These are phyloP conservation scores for Eruca vesicaria DNA, from an alignment of 441 rosid species.

Conservation along the genomic window DNA sequence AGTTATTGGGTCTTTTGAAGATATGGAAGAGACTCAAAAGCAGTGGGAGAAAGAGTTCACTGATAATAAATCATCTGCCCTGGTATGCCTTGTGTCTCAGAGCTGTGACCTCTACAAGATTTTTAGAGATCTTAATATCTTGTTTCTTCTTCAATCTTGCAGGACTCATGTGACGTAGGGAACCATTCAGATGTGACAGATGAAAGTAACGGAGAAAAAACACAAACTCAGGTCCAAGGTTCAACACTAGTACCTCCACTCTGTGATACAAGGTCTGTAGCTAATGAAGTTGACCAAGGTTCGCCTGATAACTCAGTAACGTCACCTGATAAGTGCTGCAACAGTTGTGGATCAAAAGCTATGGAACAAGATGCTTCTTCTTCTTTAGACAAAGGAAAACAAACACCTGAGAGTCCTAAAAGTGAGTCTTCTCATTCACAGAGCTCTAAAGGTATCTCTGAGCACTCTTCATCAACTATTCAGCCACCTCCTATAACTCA, in stretches of 20 bases:
- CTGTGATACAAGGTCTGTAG: conserved; percentile 30
- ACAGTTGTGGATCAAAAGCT: conserved; percentile 37
- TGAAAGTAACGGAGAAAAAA: conserved; percentile 66
- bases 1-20: conserved; percentile 71
- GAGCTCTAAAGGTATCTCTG: conserved; percentile 24
- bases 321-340: conserved; percentile 33
- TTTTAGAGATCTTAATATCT: neutral
- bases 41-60: conserved; percentile 93
- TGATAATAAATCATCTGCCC: conserved; percentile 65
- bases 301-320: conserved; percentile 33
- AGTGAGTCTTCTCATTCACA: conserved; percentile 30
- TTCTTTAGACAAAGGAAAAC: conserved; percentile 37
- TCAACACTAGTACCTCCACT: conserved; percentile 27
- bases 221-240: conserved; percentile 38
- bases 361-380: conserved; percentile 37
- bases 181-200: conserved; percentile 90
- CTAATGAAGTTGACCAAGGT: conserved; percentile 29
- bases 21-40: conserved; percentile 89
- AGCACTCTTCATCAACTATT: conserved; percentile 31
- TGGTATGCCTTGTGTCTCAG: conserved; percentile 49
- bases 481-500: conserved; percentile 34
- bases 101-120: neutral
- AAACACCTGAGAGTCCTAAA: conserved; percentile 35
- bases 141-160: conserved; percentile 22
- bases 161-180: conserved; percentile 90